Evolutionary conservation across 306 rosid genomes (phyloP), one percentile per base, ranked within the genome.

Genomic region (Oemleria cerasiformis): DNA sequence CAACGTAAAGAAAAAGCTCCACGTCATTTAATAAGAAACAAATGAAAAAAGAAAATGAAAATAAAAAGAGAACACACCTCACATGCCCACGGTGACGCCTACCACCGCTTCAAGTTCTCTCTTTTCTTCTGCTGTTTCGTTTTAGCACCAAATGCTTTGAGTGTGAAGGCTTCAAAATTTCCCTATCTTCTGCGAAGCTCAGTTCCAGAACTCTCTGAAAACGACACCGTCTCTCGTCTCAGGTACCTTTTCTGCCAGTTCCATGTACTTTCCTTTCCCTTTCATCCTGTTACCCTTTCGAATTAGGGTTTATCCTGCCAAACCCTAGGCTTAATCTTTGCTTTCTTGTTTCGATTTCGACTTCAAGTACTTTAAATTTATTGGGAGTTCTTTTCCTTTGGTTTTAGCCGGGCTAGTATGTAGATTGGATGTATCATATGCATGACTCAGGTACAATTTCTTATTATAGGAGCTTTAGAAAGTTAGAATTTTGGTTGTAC

Each of bases 221-320:
- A 80, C 75, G 75, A 53, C 73, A 36, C 73, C 53, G 73, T 83
- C 56, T 70, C 42, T 54, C 23, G n/a, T 41, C 60, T 63, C 72
- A 69, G 87, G 92, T 85, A 51, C 72, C 63, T 69, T 6, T 38
- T 25, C 53, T 2, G 34, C 39, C 49, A 43, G n/a, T 53, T 43
- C 51, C 58, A 3, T 51, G 3, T 6, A 30, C 25, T 10, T 30
- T 13, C 68, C 21, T n/a, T 80, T 2, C 23, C 4, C 39, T 65
- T 63, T 8, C 6, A 1, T 36, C 4, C 30, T 5, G 25, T 41
- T 25, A 23, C 19, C 65, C 6, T 44, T 36, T 60, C 60, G 20
- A 20, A 20, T 81, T 84, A 75, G 85, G 82, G 89, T 83, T 81
- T 81, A 60, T 39, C 19, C 9, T 65, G 7, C 55, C 68, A 82